Evolutionary conservation across 768 basidiomycete species (phyloP).

Genomic region (Leccinum subgranulosum): DNA sequence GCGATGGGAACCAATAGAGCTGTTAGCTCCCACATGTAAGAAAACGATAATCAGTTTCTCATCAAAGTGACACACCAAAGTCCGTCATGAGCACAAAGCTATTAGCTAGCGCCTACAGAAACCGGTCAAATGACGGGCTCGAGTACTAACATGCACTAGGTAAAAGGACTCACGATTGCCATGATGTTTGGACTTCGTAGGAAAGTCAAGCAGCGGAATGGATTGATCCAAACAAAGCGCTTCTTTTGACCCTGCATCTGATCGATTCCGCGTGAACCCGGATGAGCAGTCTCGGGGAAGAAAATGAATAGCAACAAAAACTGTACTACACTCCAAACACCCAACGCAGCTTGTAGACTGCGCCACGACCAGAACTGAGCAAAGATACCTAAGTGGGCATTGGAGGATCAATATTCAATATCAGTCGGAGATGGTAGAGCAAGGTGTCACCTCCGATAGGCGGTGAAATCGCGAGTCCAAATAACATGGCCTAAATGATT

Average conservation of each 20-base stretch:
- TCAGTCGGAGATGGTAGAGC: neutral
- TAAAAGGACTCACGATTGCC: constrained; percentile 42
- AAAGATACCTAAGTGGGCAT: constrained; percentile 36
- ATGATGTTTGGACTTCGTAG: constrained; percentile 60
- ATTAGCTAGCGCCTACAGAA: constrained; percentile 42
- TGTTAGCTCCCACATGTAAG: constrained; percentile 2
- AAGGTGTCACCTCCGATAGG: constrained; percentile 45
- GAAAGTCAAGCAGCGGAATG: constrained; percentile 47
- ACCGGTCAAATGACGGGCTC: neutral
- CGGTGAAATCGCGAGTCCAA: constrained; percentile 64
- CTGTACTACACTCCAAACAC: constrained; percentile 37
- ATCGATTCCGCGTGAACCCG: constrained; percentile 53
- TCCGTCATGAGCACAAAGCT: constrained; percentile 26
- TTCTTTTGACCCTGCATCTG: constrained; percentile 29
- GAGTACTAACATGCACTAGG: neutral
- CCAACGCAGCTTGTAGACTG: constrained; percentile 48
- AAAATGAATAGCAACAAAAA: constrained; percentile 40
- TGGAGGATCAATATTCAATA: neutral
- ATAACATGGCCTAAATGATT: constrained; percentile 39
- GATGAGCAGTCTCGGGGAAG: constrained; percentile 70
- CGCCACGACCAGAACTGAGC: constrained; percentile 70
- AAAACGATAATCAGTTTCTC: neutral
- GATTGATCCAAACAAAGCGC: constrained; percentile 52
- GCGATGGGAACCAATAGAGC: constrained; percentile 57
- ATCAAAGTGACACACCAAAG: constrained; percentile 31